phyloP scores from a whole-genome alignment of 108 stramenopile species.

The Epipyxis sp. region DNA sequence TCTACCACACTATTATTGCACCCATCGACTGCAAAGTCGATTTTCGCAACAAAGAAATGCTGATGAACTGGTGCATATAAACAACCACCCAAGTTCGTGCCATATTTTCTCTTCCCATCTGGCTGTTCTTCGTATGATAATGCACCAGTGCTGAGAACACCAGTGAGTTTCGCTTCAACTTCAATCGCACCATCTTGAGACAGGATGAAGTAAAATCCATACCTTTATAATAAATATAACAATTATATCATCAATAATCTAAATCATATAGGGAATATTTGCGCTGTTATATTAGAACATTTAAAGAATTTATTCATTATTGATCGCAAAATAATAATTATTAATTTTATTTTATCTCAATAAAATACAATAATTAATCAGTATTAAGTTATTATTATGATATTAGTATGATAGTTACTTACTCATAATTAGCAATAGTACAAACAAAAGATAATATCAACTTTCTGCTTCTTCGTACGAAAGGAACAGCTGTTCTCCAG shows the following conservation, averaged over 20 bases:
- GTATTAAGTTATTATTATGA: no score
- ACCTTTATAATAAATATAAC: no score
- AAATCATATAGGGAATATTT: no score
- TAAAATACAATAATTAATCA: no score
- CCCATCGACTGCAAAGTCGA: slow-evolving; percentile 1
- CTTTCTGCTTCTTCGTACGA: background rate
- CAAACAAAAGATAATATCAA: background rate
- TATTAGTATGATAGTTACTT: no score
- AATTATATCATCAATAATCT: no score
- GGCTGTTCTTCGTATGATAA: background rate
- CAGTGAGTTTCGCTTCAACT: background rate
- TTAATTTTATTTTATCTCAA: no score
- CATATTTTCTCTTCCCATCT: background rate
- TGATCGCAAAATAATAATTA: no score
- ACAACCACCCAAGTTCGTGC: background rate
- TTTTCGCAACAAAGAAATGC: background rate
- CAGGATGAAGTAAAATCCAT: background rate
- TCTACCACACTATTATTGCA: background rate
- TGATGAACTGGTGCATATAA: background rate
- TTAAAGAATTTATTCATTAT: no score
- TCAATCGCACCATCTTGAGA: background rate
- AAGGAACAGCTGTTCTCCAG: background rate
- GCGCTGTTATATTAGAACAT: no score
- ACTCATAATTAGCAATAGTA: background rate
- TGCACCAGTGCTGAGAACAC: background rate